Conservation (phyloP, 2,329 filamentous ascomycete genomes). For the Colletotrichum brevisporum region DNA sequence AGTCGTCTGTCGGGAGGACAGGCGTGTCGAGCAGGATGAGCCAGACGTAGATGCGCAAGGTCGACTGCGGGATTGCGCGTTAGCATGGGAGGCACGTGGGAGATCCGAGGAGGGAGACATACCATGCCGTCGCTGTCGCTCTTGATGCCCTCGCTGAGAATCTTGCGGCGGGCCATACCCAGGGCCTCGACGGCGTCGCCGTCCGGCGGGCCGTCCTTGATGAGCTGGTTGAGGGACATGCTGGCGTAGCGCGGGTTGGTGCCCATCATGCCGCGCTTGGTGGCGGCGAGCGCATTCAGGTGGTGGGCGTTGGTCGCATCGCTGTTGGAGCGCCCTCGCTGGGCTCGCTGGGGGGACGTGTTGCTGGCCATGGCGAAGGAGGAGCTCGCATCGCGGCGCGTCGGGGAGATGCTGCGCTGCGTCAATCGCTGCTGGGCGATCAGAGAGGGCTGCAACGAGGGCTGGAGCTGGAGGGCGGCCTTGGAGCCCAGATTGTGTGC, state of each 20-base stretch:
- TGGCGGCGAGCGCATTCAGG: conserved; percentile 52
- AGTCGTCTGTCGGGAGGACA: conserved; percentile 86
- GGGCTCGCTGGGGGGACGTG: conserved; percentile 68
- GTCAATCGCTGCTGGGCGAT: conserved; percentile 75
- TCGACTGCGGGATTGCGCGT: conserved; percentile 72
- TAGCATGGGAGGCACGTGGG: background rate
- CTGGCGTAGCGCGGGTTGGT: conserved; percentile 61
- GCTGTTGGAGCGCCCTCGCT: conserved; percentile 79
- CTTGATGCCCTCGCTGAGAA: conserved; percentile 82
- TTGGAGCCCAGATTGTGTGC: conserved; percentile 77
- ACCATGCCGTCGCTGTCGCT: conserved; percentile 88
- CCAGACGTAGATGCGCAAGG: conserved; percentile 95
- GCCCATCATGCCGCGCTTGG: conserved; percentile 51
- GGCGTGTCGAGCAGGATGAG: conserved; percentile 91
- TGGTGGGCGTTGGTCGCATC: conserved; percentile 69
- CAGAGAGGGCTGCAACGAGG: conserved; percentile 59
- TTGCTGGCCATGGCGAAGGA: conserved; percentile 46
- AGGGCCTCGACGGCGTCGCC: conserved; percentile 75
- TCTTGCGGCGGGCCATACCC: conserved; percentile 79
- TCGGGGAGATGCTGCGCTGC: conserved; percentile 49
- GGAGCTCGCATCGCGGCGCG: conserved; percentile 39
- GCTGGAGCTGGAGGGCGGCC: conserved; percentile 54
- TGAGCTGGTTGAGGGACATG: conserved; percentile 78
- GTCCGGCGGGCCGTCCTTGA: conserved; percentile 84
- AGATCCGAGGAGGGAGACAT: background rate